phyloP scores from a whole-genome alignment of 805 yeast species.

The Hemisphaericaspora nanyangensis region DNA sequence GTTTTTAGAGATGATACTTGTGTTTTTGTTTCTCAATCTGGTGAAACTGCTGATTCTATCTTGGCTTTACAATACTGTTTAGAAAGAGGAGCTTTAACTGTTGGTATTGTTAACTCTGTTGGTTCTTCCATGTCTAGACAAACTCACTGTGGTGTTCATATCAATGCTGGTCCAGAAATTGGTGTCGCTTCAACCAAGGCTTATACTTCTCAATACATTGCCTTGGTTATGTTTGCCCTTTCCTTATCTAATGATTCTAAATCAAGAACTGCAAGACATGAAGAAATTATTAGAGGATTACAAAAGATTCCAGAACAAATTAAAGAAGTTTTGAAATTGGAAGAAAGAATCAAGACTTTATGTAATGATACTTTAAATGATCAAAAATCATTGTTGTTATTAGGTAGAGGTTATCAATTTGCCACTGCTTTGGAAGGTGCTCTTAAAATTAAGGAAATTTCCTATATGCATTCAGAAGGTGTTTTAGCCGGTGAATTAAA shows the following conservation, averaged over 20 bases:
- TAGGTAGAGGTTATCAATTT: slow-evolving; percentile 96
- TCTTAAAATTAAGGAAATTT: slow-evolving; percentile 93
- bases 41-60: slow-evolving; percentile 98
- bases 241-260: slow-evolving; percentile 91
- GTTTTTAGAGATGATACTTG: slow-evolving; percentile 98
- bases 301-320: slow-evolving; percentile 83
- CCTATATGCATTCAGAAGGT: slow-evolving; percentile 99
- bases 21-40: slow-evolving; percentile 96
- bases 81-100: slow-evolving; percentile 95
- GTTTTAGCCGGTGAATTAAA: slow-evolving; percentile 98
- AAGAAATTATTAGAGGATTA: slow-evolving; percentile 82
- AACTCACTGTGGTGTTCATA: slow-evolving; percentile 99
- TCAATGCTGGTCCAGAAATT: slow-evolving; percentile 98
- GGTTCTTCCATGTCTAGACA: slow-evolving; percentile 96
- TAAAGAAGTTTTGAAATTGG: slow-evolving; percentile 67
- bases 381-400: slow-evolving; percentile 81
- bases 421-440: slow-evolving; percentile 99
- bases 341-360: slow-evolving; percentile 67
- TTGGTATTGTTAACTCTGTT: slow-evolving; percentile 95
- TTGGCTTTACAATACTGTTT: slow-evolving; percentile 91
- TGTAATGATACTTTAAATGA: slow-evolving; percentile 70
- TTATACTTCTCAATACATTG: slow-evolving; percentile 96
- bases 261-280: slow-evolving; percentile 71
- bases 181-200: slow-evolving; percentile 99
- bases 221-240: slow-evolving; percentile 93